Base-by-base conservation (phyloP, 805 yeast genomes). In the Wickerhamiella bombiphila region DNA sequence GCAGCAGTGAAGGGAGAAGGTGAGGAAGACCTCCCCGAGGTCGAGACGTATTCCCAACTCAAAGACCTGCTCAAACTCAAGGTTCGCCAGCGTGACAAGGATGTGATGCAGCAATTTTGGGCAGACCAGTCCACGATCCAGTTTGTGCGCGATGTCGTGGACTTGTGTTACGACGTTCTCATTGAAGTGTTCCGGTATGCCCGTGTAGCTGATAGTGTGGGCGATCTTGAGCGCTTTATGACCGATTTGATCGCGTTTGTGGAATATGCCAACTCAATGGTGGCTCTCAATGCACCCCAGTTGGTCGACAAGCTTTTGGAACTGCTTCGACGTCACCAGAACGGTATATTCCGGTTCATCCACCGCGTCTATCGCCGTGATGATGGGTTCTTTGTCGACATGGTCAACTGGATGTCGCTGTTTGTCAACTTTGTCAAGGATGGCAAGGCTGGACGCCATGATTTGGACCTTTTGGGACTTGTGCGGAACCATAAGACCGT, bases 291-390 rank as follows among this genome's bases (percentile, higher is more conserved):
- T 41, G 63, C 80, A 2, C 26, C 26, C 11, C 76, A 79, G 44
- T 68, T 80, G 42, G 86, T 82, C 24, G 69, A 74, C 44, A 66
- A 69, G 31, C 69, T 88, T 29, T 70, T 79, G 53, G 63, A 63
- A 8, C 59, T 88, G 15, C 68, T 83, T 30, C 74, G 74, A 31
- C 70, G 71, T 21, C 93, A 86, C 55, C 80, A 81, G 46, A 74
- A 71, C 40, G 65, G 76, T 9, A 66, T 81, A 34, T 81, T 81
- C 63, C 62, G 62, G 37, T 91, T 88, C 51, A 65, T 88, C 41
- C 88, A 82, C 52, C 75, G 79, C 37, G 70, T 85, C n/a, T 85
- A 86, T 55, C 43, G 66, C n/a, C 73, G 80, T 45, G 97, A 88
- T 52, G 70, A 70, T 22, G 70, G 74, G 3, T 59, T 88, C 4